A percentile compares a stretch with the other conserved stretches of the same genome.
phyloP scores from a whole-genome alignment of 2,329 filamentous ascomycete genomes.

The Sphaerulina musiva region DNA sequence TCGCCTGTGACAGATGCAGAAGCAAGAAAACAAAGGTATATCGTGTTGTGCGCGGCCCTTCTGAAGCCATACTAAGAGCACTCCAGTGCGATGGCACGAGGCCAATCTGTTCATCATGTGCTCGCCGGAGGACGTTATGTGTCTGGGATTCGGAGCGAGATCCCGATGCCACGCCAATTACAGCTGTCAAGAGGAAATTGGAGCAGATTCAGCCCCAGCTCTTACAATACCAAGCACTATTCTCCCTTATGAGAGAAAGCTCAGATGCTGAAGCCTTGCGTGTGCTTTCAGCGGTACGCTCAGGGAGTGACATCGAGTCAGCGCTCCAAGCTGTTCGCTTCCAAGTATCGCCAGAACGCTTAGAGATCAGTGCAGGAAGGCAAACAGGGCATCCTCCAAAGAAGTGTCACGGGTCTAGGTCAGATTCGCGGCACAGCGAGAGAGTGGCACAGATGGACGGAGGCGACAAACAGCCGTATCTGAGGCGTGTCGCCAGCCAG shows the following conservation, averaged over 20 bases:
- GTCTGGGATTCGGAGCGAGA: not conserved
- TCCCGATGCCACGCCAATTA: not conserved
- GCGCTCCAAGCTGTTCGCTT: not conserved
- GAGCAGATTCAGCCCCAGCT: slow-evolving; percentile 3
- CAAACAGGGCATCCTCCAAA: too few species aligned
- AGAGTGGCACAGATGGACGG: not conserved
- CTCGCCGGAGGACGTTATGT: not conserved
- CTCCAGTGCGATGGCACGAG: not conserved
- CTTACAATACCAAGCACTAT: not conserved
- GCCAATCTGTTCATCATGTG: not conserved
- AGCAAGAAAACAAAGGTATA: not conserved
- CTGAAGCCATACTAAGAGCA: not conserved
- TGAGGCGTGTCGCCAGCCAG: not conserved
- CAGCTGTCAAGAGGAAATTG: not conserved
- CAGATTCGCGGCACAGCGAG: too few species aligned
- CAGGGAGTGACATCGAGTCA: slow-evolving; percentile 2
- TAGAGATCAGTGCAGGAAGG: not conserved
- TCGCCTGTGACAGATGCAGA: slow-evolving; percentile 1
- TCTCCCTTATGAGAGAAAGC: not conserved
- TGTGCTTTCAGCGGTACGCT: not conserved
- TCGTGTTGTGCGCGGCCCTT: not conserved
- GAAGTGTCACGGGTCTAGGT: too few species aligned
- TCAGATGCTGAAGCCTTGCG: not conserved
- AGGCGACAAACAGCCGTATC: not conserved
- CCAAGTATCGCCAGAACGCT: not conserved